phyloP scores from a whole-genome alignment of 805 yeast species.

The Saturnispora besseyi region DNA sequence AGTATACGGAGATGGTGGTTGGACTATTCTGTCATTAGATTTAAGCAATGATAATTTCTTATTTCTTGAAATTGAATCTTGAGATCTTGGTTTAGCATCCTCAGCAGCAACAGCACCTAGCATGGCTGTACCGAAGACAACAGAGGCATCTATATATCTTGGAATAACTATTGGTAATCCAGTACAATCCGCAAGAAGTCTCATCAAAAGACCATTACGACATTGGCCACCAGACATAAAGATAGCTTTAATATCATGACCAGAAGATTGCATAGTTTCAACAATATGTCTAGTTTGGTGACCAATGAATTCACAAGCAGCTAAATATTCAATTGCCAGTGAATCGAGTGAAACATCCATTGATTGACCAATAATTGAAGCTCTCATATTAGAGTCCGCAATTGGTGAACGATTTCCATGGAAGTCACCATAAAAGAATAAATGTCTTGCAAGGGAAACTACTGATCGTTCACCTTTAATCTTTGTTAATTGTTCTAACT shows the following conservation, averaged over 20 bases:
- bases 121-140: constrained; percentile 91
- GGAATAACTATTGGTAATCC: constrained; percentile 90
- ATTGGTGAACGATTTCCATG: constrained; percentile 98
- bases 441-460: constrained; percentile 70
- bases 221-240: constrained; percentile 97
- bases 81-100: constrained; percentile 34
- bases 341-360: constrained; percentile 85
- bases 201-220: constrained; percentile 80
- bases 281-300: constrained; percentile 95
- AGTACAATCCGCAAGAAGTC: constrained; percentile 86
- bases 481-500: constrained; percentile 55
- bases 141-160: constrained; percentile 92
- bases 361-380: constrained; percentile 83
- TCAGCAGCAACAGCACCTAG: constrained; percentile 92
- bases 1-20: constrained; percentile 60
- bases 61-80: not conserved
- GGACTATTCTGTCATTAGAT: constrained; percentile 8
- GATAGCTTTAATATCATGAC: constrained; percentile 66
- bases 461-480: constrained; percentile 58
- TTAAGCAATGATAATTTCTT: constrained; percentile 15
- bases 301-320: constrained; percentile 95
- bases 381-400: constrained; percentile 90
- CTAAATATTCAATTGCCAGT: constrained; percentile 77
- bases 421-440: constrained; percentile 91
- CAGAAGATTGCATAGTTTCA: constrained; percentile 70